phyloP scores from a whole-genome alignment of 805 yeast genomes.

The Ogataea paradorogensis region DNA sequence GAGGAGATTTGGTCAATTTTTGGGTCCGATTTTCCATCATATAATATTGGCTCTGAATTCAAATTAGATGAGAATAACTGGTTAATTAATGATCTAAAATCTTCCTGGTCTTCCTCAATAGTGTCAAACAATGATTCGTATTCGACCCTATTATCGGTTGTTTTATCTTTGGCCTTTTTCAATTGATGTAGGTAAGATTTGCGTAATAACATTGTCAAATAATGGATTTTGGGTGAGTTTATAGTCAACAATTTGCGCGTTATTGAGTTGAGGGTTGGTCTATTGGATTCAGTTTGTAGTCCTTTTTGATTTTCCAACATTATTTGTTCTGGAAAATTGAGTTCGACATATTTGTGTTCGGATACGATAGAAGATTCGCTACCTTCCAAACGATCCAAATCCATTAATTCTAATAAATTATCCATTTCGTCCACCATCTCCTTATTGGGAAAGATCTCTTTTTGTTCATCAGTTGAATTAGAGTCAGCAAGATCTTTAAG shows the following conservation, averaged over 20 bases:
- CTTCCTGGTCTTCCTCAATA: not conserved
- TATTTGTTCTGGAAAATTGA: conserved; percentile 20
- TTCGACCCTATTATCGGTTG: not conserved
- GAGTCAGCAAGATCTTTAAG: conserved; percentile 34
- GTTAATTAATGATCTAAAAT: not conserved
- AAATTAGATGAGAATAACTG: not conserved
- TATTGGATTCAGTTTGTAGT: conserved; percentile 8
- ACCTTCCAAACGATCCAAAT: conserved; percentile 30
- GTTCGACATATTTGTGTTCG: conserved; percentile 20
- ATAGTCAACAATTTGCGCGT: conserved; percentile 19
- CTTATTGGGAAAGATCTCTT: conserved; percentile 33
- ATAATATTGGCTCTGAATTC: conserved; percentile 1
- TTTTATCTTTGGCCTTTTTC: conserved; percentile 1
- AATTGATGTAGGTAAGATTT: conserved; percentile 3
- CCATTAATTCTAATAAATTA: conserved; percentile 42
- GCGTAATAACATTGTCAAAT: conserved; percentile 5
- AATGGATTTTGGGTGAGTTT: conserved; percentile 24
- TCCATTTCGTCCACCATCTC: conserved; percentile 44
- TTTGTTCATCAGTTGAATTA: not conserved
- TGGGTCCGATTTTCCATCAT: not conserved
- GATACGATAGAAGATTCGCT: conserved; percentile 19
- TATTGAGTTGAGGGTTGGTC: conserved; percentile 7
- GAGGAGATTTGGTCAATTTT: not conserved
- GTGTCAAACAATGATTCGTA: conserved; percentile 4
- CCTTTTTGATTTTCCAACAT: conserved; percentile 17